Evolutionary conservation across 768 basidiomycete genomes (phyloP), one percentile per base, ranked within the genome.

Genomic region (Lactarius deliciosus): DNA sequence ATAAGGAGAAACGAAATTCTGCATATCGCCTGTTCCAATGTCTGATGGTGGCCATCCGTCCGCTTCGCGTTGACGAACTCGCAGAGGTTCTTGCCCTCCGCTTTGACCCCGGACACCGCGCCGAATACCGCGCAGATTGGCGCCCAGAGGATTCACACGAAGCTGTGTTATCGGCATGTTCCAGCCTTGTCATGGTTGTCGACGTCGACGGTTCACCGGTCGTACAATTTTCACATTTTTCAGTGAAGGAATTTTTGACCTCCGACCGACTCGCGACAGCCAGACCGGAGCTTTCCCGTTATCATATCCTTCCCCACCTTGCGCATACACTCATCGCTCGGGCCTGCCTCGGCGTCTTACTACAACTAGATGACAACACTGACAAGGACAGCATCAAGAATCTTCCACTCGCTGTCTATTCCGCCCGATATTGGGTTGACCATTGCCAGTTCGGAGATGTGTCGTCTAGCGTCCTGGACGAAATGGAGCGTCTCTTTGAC

Each of bases 401-500:
- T 13, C 5, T 25, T 25, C 47, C 47, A 25, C 47, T 50, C 11
- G 22, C 47, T 50, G 10, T 25, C 47, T 50, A 50, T 15, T 22
- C 47, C 0, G 47, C 47, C 4, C 11, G 5, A 5, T 2, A 50
- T 22, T 25, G 22, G 47, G 5, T 50, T 6, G 22, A 50, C n/a
- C 57, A 58, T 40, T 3, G 13, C 36, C 9, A 58, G 13, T 25
- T 40, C 36, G 36, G 36, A 2, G 7, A 25, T 25, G 38, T 58
- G n/a, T 58, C 57, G 10, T 25, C 38, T 13, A 13, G 22, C 10
- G 9, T 58, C 5, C 10, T 15, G 5, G 6, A 38, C 6, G 36
- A 22, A 13, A 40, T 58, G 57, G 57, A 58, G 36, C 57, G n/a
- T 34, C 57, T 58, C 8, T 58, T 58, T 13, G 57, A 58, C 13